phyloP scores from a whole-genome alignment of 2,329 filamentous ascomycete species.

The Annulohypoxylon truncatum region DNA sequence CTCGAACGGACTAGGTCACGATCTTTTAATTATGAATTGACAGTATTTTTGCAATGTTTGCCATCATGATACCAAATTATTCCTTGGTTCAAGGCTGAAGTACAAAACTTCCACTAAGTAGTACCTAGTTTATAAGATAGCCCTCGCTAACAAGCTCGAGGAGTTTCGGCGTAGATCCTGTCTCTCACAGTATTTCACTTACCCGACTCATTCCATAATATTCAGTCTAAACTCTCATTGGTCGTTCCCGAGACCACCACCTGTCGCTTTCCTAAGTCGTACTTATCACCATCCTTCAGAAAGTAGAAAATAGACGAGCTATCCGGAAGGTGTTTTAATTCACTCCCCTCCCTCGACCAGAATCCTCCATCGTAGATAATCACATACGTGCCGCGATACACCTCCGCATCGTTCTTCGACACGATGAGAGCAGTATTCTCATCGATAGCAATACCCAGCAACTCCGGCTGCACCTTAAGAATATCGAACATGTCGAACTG shows the following conservation, averaged over 20 bases:
- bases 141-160: too few relatives aligned
- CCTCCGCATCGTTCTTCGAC: conserved; percentile 44
- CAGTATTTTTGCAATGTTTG: too few relatives aligned
- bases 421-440: conserved; percentile 52
- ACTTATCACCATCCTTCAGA: conserved; percentile 46
- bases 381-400: conserved; percentile 49
- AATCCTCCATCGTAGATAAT: conserved; percentile 49
- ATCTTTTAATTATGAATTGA: too few relatives aligned
- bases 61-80: too few relatives aligned
- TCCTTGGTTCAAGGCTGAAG: too few relatives aligned
- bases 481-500: conserved; percentile 53
- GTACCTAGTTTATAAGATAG: too few relatives aligned
- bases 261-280: conserved; percentile 46
- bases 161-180: too few relatives aligned
- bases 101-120: too few relatives aligned
- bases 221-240: too few relatives aligned
- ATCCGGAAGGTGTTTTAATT: conserved; percentile 45
- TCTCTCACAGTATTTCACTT: too few relatives aligned
- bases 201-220: too few relatives aligned
- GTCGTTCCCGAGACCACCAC: conserved; percentile 43
- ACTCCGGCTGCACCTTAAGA: conserved; percentile 47
- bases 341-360: conserved; percentile 50
- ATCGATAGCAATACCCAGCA: conserved; percentile 49
- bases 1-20: too few relatives aligned
- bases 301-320: conserved; percentile 46